A percentile compares a stretch with the other conserved stretches of the same genome.
These are phyloP conservation scores for Pseudogymnoascus sp. DNA, from an alignment of 2,329 filamentous ascomycete genomes.

Conservation along the genomic window DNA sequence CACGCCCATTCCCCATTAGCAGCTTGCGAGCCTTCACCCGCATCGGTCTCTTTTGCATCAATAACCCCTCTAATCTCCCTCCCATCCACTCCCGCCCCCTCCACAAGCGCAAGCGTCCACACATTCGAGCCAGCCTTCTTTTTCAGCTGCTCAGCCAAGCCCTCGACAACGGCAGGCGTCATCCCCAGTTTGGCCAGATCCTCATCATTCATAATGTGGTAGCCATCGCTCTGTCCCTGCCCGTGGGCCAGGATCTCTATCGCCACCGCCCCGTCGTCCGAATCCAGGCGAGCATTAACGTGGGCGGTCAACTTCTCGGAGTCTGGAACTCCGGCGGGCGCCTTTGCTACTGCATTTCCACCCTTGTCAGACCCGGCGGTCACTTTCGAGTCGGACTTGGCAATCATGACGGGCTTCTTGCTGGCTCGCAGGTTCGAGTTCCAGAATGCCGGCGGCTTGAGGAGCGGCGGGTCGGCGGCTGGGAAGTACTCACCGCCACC, in stretches of 20 bases:
- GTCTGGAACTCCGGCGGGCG: not conserved
- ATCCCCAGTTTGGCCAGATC: conserved; percentile 58
- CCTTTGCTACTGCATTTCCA: not conserved
- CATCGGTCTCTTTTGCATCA: conserved; percentile 47
- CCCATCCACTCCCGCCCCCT: conserved; percentile 46
- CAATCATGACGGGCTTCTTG: not conserved
- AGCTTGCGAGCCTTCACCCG: conserved; percentile 25
- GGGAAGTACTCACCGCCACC: conserved; percentile 49
- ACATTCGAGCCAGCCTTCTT: conserved; percentile 60
- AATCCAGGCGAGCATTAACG: not conserved
- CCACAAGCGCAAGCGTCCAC: conserved; percentile 76
- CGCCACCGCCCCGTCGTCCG: conserved; percentile 1
- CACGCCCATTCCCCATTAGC: not conserved
- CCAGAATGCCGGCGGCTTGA: not conserved
- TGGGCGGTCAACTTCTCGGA: not conserved
- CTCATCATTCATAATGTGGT: conserved; percentile 45
- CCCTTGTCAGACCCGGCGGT: not conserved
- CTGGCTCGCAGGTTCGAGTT: not conserved
- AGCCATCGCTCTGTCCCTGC: conserved; percentile 24
- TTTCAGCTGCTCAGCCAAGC: conserved; percentile 60
- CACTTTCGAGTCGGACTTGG: not conserved
- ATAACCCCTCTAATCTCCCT: conserved; percentile 65
- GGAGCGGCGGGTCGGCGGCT: conserved; percentile 39
- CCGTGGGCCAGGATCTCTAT: conserved; percentile 40
- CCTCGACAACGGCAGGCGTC: conserved; percentile 54